Base-by-base conservation (phyloP, 495 filamentous ascomycete genomes). In the Hapsidospora chrysogenum region DNA sequence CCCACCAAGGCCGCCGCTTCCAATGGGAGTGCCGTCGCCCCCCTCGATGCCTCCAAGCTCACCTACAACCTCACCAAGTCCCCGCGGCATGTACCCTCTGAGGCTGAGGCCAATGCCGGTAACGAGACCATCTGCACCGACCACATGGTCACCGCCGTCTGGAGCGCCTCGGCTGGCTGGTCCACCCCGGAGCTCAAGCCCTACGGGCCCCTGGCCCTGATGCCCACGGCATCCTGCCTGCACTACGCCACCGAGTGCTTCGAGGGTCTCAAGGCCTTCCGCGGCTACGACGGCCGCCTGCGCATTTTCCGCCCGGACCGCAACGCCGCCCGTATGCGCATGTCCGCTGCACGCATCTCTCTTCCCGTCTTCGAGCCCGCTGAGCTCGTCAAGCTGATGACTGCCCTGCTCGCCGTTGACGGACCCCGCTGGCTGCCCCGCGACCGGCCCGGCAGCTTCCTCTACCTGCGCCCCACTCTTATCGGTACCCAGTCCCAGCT, bases 161-260 rank as follows among this genome's bases (percentile, higher is more conserved):
- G 86, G 85, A 76, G 70, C 13, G 56, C 48, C 4, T 45, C 50
- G 25, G 51, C 51, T 11, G 86, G 86, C 43, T 95, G 86, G 86
- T 60, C 63, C 11, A 67, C 73, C 0, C 87, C 86, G 10, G 68
- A 83, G 41, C 60, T 95, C 29, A 72, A 70, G 44, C 83, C 86
- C 1, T 89, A 78, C 54, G 75, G 79, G 35, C 82, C 84, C 17
- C 60, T 95, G 18, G 67, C 68, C 43, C 68, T 95, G 49, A 78
- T 82, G 56, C 86, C 86, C 5, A 85, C 78, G 10, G 79, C 85
- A 11, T 81, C 76, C n/a, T 72, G 74, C 18, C 71, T 93, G 25
- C 84, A 93, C 61, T 93, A 93, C 52, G 85, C 85, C 11, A 89
- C 81, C 25, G 78, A 87, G 47, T 93, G 85, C 57, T 92, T 92